Conservation (phyloP, 352 stramenopile species). For the Pythium aristosporum region DNA sequence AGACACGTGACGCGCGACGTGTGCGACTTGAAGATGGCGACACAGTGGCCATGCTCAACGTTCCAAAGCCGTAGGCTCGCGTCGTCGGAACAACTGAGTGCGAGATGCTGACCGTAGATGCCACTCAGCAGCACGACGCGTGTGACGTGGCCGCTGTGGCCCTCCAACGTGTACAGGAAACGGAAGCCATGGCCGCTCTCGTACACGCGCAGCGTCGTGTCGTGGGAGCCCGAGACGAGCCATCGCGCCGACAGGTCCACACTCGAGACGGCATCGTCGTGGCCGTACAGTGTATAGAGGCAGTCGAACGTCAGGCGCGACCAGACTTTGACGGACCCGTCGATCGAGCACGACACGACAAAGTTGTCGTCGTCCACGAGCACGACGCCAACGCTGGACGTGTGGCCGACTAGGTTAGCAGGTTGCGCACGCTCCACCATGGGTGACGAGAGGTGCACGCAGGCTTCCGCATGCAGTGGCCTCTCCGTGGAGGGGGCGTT, state of each 20-base stretch:
- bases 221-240: slow-evolving; percentile 72
- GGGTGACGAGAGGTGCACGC: slow-evolving; percentile 3
- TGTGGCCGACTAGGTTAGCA: slow-evolving; percentile 56
- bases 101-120: slow-evolving; percentile 11
- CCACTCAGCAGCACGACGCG: slow-evolving; percentile 36
- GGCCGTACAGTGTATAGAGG: slow-evolving; percentile 63
- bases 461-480: background rate
- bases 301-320: slow-evolving; percentile 48
- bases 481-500: background rate
- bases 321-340: slow-evolving; percentile 74
- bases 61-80: slow-evolving; percentile 60
- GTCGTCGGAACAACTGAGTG: slow-evolving; percentile 65
- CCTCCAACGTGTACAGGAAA: slow-evolving; percentile 40
- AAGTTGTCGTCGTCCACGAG: slow-evolving; percentile 52
- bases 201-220: slow-evolving; percentile 62
- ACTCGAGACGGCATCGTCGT: slow-evolving; percentile 62
- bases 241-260: slow-evolving; percentile 45
- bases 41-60: slow-evolving; percentile 37
- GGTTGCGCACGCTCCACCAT: slow-evolving; percentile 27
- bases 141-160: slow-evolving; percentile 62
- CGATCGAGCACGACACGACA: slow-evolving; percentile 63
- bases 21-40: slow-evolving; percentile 43
- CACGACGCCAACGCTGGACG: slow-evolving; percentile 57
- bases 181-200: slow-evolving; percentile 34
- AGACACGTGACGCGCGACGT: slow-evolving; percentile 55